Percentiles rank a stretch among this genome's conserved stretches.
phyloP scores from a whole-genome alignment of 2,329 filamentous ascomycete genomes.

The Chaetomium sp. region DNA sequence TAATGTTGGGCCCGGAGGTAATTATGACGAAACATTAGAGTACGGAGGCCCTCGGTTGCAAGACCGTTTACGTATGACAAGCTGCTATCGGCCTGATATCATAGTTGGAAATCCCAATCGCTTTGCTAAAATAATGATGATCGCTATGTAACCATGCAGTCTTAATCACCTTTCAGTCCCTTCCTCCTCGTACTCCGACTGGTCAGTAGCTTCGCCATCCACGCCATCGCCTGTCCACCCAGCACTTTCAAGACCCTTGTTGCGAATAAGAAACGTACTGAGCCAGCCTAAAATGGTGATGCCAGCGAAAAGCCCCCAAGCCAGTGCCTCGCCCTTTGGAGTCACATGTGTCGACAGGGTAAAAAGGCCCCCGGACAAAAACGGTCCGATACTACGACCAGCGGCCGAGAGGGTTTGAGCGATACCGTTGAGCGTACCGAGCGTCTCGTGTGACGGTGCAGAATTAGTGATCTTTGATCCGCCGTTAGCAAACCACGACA shows the following conservation, averaged over 20 bases:
- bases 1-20: too few species aligned
- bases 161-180: not conserved
- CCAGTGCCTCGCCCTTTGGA: slow-evolving; percentile 75
- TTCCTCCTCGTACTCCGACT: not conserved
- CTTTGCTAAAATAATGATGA: not conserved
- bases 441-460: slow-evolving; percentile 73
- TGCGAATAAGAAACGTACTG: slow-evolving; percentile 70
- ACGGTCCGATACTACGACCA: slow-evolving; percentile 80
- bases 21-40: too few species aligned
- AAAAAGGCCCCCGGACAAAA: slow-evolving; percentile 81
- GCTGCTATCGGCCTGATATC: not conserved
- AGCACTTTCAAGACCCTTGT: slow-evolving; percentile 53
- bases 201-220: slow-evolving; percentile 20
- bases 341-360: slow-evolving; percentile 65
- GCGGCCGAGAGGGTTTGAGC: slow-evolving; percentile 91
- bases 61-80: too few species aligned
- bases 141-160: not conserved
- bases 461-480: slow-evolving; percentile 74
- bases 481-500: not conserved
- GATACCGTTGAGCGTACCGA: slow-evolving; percentile 87
- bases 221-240: slow-evolving; percentile 40
- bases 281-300: slow-evolving; percentile 75
- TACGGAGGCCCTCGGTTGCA: too few species aligned
- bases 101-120: not conserved
- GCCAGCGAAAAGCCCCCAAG: slow-evolving; percentile 83